Base-by-base conservation (phyloP, 345 rosid species). In the Populus simonii region DNA sequence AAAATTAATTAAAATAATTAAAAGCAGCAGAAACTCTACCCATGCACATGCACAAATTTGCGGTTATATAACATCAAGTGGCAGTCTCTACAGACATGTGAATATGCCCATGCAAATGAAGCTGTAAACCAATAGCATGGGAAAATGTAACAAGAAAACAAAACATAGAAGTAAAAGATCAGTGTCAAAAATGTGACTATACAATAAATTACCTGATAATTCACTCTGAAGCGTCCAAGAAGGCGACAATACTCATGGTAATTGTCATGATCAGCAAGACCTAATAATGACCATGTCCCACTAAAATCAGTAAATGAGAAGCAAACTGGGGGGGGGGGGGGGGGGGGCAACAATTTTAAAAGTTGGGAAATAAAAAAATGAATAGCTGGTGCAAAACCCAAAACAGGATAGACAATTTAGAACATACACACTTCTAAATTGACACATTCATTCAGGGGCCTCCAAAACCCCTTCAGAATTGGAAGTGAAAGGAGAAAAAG, bases 211-310 rank as follows among this genome's bases (percentile, higher is more conserved):
- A 94, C 99, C 99, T 96, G 99, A 84, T 91, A 96, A 74, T 90
- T 96, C 82, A 94, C 89, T 82, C 91, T 89, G 86, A 96, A 96
- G 57, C 99, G 94, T 81, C 99, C 99, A 68, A 96, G 96, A 80
- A 96, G 97, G 77, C 98, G 98, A 84, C 99, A 96, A 80, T 86
- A 96, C 80, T 90, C 99, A 86, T 96, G 99, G 84, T 96, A 96
- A 84, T 94, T 96, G 82, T 96, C 99, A 87, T 96, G 99, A 90
- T 96, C 99, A 80, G 97, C 93, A 86, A 96, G 99, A 82, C 99
- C 99, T 96, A 84, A 83, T 78, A 59, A 23, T 25, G 39, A 70
- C 55, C 74, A 86, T 63, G 51, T 43, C 72, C 78, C 10, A 47
- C 65, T 20, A 73, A 29, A 38, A 80, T 45, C 29, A 74, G 45